A percentile compares a stretch with the other conserved stretches of the same genome.
These are phyloP conservation scores for Pseudozyma tsukubaensis DNA, from an alignment of 1,284 basidiomycete species.

Conservation along the genomic window DNA sequence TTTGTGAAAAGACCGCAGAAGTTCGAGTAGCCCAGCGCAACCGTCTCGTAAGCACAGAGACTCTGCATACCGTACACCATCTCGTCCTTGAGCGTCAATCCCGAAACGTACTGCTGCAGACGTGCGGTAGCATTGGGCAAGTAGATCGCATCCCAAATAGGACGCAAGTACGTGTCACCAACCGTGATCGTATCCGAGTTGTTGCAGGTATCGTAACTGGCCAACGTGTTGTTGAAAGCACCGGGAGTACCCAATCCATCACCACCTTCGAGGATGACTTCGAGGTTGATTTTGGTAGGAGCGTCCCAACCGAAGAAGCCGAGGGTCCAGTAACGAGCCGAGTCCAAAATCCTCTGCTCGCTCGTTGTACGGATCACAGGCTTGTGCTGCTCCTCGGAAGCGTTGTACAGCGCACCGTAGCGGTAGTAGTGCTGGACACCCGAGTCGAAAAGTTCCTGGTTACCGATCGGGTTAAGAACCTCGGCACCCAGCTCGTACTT, in stretches of 20 bases:
- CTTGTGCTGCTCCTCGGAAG: conserved; percentile 52
- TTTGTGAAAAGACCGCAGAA: conserved; percentile 90
- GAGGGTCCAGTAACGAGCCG: conserved; percentile 76
- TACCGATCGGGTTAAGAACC: conserved; percentile 81
- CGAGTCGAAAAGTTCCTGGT: conserved; percentile 75
- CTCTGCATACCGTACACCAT: conserved; percentile 59
- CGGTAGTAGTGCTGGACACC: conserved; percentile 63
- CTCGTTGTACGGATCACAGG: conserved; percentile 66
- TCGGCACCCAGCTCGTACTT: conserved; percentile 74
- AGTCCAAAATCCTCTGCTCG: conserved; percentile 83
- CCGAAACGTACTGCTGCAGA: conserved; percentile 54
- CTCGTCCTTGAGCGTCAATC: conserved; percentile 70
- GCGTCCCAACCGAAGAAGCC: conserved; percentile 61
- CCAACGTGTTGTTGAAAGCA: conserved; percentile 82
- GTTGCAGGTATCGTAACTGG: conserved; percentile 78
- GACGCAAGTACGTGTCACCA: conserved; percentile 72
- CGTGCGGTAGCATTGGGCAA: conserved; percentile 51
- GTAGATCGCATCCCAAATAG: conserved; percentile 69
- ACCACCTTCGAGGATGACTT: conserved; percentile 59
- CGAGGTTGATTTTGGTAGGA: conserved; percentile 57
- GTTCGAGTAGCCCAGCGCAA: conserved; percentile 56
- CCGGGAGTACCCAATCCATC: conserved; percentile 38
- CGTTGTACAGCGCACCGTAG: conserved; percentile 64
- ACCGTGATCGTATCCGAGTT: conserved; percentile 73
- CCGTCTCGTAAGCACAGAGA: conserved; percentile 69